These are phyloP conservation scores for Phytophthora sojae DNA, from an alignment of 352 stramenopile species.

Conservation along the genomic window DNA sequence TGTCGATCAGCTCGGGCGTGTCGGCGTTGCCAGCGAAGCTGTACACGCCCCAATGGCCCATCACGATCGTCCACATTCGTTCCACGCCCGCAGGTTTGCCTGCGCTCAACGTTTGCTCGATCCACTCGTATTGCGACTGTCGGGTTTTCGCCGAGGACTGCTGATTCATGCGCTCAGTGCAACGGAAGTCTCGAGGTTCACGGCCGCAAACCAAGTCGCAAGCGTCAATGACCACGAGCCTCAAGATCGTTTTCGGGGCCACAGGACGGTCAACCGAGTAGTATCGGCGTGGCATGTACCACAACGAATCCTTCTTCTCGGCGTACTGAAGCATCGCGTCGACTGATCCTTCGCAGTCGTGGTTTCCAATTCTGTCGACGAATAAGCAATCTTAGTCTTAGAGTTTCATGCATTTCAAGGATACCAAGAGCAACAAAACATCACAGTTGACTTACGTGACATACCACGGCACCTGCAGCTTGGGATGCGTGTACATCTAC, in stretches of 20 bases:
- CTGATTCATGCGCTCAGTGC: slow-evolving; percentile 79
- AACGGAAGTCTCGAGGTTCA: slow-evolving; percentile 79
- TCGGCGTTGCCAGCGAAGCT: slow-evolving; percentile 86
- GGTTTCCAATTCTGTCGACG: slow-evolving; percentile 78
- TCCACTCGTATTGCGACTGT: slow-evolving; percentile 79
- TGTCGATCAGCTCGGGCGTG: slow-evolving; percentile 78
- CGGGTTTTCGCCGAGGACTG: slow-evolving; percentile 72
- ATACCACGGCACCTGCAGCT: slow-evolving; percentile 84
- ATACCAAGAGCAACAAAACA: background rate
- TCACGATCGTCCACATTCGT: slow-evolving; percentile 87
- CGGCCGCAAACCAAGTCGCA: slow-evolving; percentile 87
- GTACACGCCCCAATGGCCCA: slow-evolving; percentile 88
- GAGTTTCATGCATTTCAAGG: background rate
- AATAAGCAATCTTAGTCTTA: background rate
- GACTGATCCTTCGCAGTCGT: slow-evolving; percentile 89
- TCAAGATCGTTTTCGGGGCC: slow-evolving; percentile 80
- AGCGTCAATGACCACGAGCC: slow-evolving; percentile 81
- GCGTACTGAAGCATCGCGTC: slow-evolving; percentile 85
- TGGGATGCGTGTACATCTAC: slow-evolving; percentile 78
- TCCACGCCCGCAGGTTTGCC: slow-evolving; percentile 71
- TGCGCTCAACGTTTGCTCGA: slow-evolving; percentile 67
- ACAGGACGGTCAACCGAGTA: slow-evolving; percentile 84
- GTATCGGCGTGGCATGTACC: slow-evolving; percentile 84
- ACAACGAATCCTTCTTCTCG: slow-evolving; percentile 67
- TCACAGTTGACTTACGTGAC: slow-evolving; percentile 65